phyloP scores from a whole-genome alignment of 164 flowering plant genomes.

The Cinnamomum micranthum region DNA sequence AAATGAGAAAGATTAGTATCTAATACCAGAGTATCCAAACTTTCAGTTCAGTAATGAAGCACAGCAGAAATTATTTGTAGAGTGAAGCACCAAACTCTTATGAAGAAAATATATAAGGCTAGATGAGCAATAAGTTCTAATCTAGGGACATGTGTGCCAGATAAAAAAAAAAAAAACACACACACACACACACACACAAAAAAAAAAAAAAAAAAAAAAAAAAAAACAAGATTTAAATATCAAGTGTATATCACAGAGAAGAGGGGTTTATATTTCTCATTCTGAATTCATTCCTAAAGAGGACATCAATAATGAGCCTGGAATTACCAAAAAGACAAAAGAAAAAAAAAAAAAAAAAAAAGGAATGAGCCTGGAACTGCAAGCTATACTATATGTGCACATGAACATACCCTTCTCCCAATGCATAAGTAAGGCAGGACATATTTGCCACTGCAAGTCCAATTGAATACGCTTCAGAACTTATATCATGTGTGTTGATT shows the following conservation, averaged over 20 bases:
- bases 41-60: neutral
- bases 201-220: too few relatives aligned
- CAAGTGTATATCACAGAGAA: neutral
- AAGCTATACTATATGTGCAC: conserved; percentile 1
- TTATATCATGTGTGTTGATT: conserved; percentile 13
- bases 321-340: neutral
- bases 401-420: conserved; percentile 72
- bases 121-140: neutral
- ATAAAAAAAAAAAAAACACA: neutral
- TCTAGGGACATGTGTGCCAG: neutral
- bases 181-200: too few relatives aligned
- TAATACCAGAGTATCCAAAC: neutral
- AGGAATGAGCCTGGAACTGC: neutral
- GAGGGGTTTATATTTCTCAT: neutral
- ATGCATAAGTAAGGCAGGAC: conserved; percentile 43
- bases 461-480: conserved; percentile 30
- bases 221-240: neutral
- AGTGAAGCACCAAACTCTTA: neutral
- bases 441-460: conserved; percentile 52
- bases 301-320: neutral
- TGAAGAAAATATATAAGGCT: neutral
- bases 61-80: neutral
- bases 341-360: too few relatives aligned
- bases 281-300: neutral
- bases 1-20: neutral